These are phyloP conservation scores for Kalanchoe fedtschenkoi DNA, from an alignment of 164 flowering plant genomes.

Conservation along the genomic window DNA sequence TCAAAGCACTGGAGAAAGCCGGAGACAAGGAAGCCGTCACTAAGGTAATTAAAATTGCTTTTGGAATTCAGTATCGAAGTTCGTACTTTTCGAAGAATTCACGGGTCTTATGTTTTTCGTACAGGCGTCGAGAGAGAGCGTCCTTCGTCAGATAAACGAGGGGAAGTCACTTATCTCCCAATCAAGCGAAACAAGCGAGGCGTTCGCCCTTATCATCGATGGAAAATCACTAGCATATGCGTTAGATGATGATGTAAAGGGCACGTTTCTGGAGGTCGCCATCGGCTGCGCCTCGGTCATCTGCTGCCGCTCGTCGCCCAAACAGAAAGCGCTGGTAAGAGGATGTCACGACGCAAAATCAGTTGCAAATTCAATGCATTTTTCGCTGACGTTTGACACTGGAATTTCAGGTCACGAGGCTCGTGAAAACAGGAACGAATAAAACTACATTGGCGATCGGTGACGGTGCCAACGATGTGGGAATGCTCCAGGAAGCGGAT, in stretches of 20 bases:
- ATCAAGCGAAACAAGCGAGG: slow-evolving; percentile 35
- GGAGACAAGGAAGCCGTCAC: slow-evolving; percentile 49
- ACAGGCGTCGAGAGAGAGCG: slow-evolving; percentile 68
- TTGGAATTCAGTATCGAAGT: background rate
- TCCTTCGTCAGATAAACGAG: slow-evolving; percentile 43
- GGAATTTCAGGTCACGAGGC: slow-evolving; percentile 61
- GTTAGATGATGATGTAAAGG: slow-evolving; percentile 53
- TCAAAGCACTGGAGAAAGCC: slow-evolving; percentile 48
- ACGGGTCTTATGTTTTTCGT: slow-evolving; percentile 6
- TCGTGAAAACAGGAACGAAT: slow-evolving; percentile 77
- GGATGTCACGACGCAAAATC: no score
- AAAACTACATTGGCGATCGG: slow-evolving; percentile 90
- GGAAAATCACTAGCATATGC: slow-evolving; percentile 91
- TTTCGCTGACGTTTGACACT: background rate
- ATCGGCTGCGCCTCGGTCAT: slow-evolving; percentile 85
- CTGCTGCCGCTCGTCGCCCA: slow-evolving; percentile 98
- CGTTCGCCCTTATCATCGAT: slow-evolving; percentile 89
- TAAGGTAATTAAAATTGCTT: slow-evolving; percentile 33
- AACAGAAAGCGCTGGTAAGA: slow-evolving; percentile 92
- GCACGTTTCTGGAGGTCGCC: slow-evolving; percentile 61
- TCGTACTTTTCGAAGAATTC: background rate
- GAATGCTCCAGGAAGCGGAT: slow-evolving; percentile 99
- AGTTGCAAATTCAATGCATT: no score
- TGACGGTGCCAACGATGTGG: slow-evolving; percentile 99
- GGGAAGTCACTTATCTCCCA: slow-evolving; percentile 36